Conservation (phyloP, 768 basidiomycete species). For the Cyclocybe cylindracea region DNA sequence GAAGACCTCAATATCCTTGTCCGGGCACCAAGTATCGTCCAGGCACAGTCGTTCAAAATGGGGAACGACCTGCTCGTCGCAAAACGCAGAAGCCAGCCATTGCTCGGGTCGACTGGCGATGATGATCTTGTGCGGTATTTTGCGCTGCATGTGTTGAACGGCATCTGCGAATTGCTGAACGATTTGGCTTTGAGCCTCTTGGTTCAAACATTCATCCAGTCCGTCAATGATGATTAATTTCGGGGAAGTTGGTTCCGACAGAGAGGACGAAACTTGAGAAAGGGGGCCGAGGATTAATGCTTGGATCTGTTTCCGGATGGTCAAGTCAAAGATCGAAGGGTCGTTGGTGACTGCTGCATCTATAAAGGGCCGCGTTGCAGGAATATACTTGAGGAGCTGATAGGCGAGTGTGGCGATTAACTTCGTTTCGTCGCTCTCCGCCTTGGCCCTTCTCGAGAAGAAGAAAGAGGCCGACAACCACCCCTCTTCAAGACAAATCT, state of each 20-base stretch:
- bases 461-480: conserved; percentile 7
- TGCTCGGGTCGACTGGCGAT: conserved; percentile 6
- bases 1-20: background rate
- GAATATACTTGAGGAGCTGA: conserved; percentile 4
- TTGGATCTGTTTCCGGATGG: conserved; percentile 1
- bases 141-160: background rate
- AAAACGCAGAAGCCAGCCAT: background rate
- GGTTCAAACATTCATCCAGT: conserved; percentile 9
- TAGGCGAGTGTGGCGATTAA: conserved; percentile 9
- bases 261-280: background rate
- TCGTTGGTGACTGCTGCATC: background rate
- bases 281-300: conserved; percentile 6
- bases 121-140: background rate
- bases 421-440: background rate
- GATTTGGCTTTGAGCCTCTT: conserved; percentile 1
- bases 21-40: background rate
- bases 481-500: background rate
- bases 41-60: background rate
- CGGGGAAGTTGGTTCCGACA: background rate
- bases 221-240: conserved; percentile 10
- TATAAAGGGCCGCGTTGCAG: background rate
- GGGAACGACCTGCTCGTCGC: background rate
- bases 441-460: background rate
- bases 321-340: conserved; percentile 3
- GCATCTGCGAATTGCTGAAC: background rate